phyloP scores from a whole-genome alignment of 2,329 filamentous ascomycete genomes.

The Clarireedia monteithiana region DNA sequence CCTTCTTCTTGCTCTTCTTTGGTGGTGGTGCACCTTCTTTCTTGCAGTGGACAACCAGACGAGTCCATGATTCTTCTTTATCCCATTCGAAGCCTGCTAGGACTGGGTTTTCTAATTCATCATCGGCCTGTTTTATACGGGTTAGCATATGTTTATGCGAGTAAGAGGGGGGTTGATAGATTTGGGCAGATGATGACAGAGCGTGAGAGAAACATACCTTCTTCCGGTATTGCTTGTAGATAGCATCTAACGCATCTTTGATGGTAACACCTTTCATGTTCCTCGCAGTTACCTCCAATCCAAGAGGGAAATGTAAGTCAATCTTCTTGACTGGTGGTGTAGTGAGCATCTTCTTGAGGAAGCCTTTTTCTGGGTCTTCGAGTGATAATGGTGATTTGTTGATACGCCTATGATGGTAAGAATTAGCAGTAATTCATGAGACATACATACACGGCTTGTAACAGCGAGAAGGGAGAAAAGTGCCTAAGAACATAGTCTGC shows the following conservation, averaged over 20 bases:
- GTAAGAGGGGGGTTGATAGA: background rate
- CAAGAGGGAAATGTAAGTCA: conserved; percentile 84
- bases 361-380: conserved; percentile 66
- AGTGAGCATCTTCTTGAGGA: conserved; percentile 71
- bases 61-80: conserved; percentile 83
- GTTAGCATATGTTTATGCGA: conserved; percentile 18
- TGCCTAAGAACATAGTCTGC: background rate
- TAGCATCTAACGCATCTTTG: conserved; percentile 92
- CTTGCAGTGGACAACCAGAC: conserved; percentile 78
- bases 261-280: conserved; percentile 94
- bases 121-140: conserved; percentile 58
- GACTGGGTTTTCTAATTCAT: conserved; percentile 82
- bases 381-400: conserved; percentile 74
- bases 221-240: conserved; percentile 96
- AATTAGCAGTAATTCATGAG: conserved; percentile 12
- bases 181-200: background rate
- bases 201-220: conserved; percentile 52
- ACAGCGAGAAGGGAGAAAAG: background rate
- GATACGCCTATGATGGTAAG: conserved; percentile 64
- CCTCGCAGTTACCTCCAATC: conserved; percentile 78
- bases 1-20: conserved; percentile 62
- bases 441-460: background rate
- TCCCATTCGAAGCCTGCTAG: conserved; percentile 96
- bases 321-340: conserved; percentile 86
- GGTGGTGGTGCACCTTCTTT: conserved; percentile 52